These are phyloP conservation scores for Populus trichocarpa DNA, from an alignment of 441 rosid genomes.

Conservation along the genomic window DNA sequence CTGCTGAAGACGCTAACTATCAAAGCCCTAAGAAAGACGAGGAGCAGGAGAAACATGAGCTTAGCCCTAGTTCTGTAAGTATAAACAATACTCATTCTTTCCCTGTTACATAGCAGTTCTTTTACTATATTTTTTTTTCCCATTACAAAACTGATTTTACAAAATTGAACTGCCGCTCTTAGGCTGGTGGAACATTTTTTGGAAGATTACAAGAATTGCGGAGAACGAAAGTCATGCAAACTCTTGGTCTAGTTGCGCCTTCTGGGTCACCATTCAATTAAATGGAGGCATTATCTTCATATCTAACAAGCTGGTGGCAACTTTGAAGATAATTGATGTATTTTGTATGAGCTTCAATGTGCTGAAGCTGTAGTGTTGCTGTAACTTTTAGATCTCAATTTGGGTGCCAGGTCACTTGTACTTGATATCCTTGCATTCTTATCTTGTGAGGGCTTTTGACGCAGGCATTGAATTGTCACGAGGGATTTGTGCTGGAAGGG, in stretches of 20 bases:
- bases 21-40: constrained; percentile 10
- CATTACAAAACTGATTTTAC: background rate
- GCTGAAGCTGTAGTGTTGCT: background rate
- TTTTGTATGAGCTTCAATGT: background rate
- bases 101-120: constrained; percentile 7
- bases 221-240: constrained; percentile 56
- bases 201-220: constrained; percentile 35
- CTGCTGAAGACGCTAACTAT: background rate
- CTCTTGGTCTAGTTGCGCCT: constrained; percentile 57
- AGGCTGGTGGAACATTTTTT: constrained; percentile 24
- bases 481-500: background rate
- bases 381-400: background rate
- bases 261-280: constrained; percentile 54
- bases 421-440: background rate
- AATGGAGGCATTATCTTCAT: constrained; percentile 5
- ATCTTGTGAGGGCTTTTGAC: background rate
- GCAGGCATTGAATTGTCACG: background rate
- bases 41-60: constrained; percentile 9
- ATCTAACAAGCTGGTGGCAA: background rate
- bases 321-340: background rate
- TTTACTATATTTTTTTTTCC: background rate
- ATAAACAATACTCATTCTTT: background rate
- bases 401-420: background rate
- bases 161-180: background rate
- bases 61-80: constrained; percentile 24